Base-by-base conservation (phyloP, 306 rosid species). In the Quercus dentata region DNA sequence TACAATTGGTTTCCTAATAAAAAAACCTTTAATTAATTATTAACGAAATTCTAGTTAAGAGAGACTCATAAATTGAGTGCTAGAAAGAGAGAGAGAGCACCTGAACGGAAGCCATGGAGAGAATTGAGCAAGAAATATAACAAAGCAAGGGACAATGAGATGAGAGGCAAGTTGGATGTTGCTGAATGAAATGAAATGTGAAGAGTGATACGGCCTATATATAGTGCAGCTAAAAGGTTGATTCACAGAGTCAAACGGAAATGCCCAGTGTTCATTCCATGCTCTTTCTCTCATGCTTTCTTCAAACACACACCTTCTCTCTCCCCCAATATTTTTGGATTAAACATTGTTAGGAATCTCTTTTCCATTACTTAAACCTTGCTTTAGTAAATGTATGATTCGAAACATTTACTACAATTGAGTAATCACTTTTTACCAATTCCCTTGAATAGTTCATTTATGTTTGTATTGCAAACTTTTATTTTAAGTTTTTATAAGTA, bases 91-190 rank as follows among this genome's bases (percentile, higher is more conserved):
- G 69, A 63, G 70, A 30, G 44, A 64, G 70, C 46, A 64, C 70
- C 70, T 64, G 70, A 19, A 64, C 20, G 41, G 70, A 64, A 64
- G 70, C 70, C 70, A 64, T 64, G 70, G 70, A 64, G 41, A 62
- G 41, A 30, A 15, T 64, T 17, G 13, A 64, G 20, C 23, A 17
- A 64, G 70, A 64, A 30, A 17, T 19, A 62, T 62, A 12, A 35
- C 31, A 15, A 64, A 30, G 41, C 7, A 64, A 64, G 10, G 41
- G 41, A 27, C 30, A 28, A 35, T 13, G 27, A 59, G 65, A 59
- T 41, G 46, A 8, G 46, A 41, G 67, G 18, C 3, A 61, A 61
- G 31, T 25, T 61, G 67, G 31, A 4, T 30, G 30, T 0, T 6
- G 70, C 70, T 64, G 17, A 64, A 64, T 64, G 41, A 30, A 28